phyloP scores from a whole-genome alignment of 1,139 yeast species.

The Suhomyces wounanorum region DNA sequence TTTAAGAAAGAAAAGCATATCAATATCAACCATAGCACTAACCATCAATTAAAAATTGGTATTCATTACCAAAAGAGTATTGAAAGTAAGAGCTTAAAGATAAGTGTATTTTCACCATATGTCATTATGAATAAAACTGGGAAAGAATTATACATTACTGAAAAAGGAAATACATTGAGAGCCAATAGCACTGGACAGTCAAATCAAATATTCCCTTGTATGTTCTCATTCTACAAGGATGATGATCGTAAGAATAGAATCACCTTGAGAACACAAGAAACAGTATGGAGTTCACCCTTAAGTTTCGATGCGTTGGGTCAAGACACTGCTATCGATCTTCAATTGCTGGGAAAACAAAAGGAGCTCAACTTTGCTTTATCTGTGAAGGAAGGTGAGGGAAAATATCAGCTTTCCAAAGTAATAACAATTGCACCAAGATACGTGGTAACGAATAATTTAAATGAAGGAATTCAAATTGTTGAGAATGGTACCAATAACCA shows the following conservation, averaged over 20 bases:
- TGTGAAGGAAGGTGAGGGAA: conserved; percentile 85
- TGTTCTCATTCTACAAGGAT: conserved; percentile 79
- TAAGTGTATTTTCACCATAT: conserved; percentile 83
- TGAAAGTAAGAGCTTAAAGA: conserved; percentile 54
- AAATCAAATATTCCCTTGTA: conserved; percentile 53
- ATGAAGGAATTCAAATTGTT: conserved; percentile 57
- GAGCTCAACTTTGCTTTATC: conserved; percentile 79
- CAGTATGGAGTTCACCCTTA: conserved; percentile 73
- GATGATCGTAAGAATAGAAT: conserved; percentile 69
- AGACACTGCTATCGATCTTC: conserved; percentile 63
- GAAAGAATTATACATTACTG: conserved; percentile 58
- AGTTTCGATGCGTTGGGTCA: conserved; percentile 94
- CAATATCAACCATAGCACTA: conserved; percentile 55
- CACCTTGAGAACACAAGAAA: conserved; percentile 64
- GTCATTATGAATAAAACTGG: conserved; percentile 81
- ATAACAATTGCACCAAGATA: conserved; percentile 84
- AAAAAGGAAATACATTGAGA: conserved; percentile 55
- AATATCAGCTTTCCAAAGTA: conserved; percentile 73
- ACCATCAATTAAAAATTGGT: conserved; percentile 64
- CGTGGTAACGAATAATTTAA: conserved; percentile 64
- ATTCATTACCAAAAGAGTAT: conserved; percentile 61
- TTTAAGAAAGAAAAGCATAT: conserved; percentile 58
- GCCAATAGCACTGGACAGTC: conserved; percentile 29
- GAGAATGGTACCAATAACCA: conserved; percentile 66
- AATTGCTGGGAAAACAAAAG: conserved; percentile 55